These are phyloP conservation scores for Dioscorea cayenensis DNA, from an alignment of 116 monocot species.

Conservation along the genomic window DNA sequence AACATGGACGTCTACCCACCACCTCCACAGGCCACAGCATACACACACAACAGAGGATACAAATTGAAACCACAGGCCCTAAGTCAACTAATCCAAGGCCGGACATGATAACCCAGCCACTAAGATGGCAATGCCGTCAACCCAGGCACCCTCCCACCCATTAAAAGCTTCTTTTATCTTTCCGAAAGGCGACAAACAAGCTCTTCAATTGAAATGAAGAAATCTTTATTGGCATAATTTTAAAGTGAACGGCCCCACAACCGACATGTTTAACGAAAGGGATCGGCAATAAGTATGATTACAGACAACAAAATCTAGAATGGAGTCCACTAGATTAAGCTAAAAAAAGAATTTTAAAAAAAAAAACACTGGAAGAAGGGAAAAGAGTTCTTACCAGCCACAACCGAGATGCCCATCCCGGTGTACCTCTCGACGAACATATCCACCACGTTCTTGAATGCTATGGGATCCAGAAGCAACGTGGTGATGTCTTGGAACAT, in stretches of 20 bases:
- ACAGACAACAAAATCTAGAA: neutral
- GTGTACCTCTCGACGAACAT: slow-evolving; percentile 73
- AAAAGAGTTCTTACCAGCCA: slow-evolving; percentile 37
- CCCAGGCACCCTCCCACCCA: neutral
- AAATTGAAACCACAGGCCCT: neutral
- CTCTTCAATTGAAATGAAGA: slow-evolving; percentile 12
- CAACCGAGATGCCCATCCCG: slow-evolving; percentile 57
- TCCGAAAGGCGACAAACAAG: neutral
- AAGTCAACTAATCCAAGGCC: neutral
- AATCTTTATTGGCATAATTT: neutral
- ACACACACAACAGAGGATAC: neutral
- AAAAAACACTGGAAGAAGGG: neutral
- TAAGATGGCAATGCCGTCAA: slow-evolving; percentile 6
- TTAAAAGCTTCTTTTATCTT: neutral
- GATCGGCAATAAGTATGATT: neutral
- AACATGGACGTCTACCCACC: slow-evolving; percentile 8
- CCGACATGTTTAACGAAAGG: slow-evolving; percentile 10
- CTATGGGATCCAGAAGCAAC: slow-evolving; percentile 60
- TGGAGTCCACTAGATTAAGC: neutral
- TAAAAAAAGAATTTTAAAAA: neutral
- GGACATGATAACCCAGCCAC: slow-evolving; percentile 5
- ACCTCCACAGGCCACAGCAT: neutral
- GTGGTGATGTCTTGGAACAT: slow-evolving; percentile 97
- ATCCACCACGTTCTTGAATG: slow-evolving; percentile 65
- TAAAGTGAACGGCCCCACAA: neutral